These are phyloP conservation scores for Pythium dissotocum DNA, from an alignment of 352 stramenopile species.

Conservation along the genomic window DNA sequence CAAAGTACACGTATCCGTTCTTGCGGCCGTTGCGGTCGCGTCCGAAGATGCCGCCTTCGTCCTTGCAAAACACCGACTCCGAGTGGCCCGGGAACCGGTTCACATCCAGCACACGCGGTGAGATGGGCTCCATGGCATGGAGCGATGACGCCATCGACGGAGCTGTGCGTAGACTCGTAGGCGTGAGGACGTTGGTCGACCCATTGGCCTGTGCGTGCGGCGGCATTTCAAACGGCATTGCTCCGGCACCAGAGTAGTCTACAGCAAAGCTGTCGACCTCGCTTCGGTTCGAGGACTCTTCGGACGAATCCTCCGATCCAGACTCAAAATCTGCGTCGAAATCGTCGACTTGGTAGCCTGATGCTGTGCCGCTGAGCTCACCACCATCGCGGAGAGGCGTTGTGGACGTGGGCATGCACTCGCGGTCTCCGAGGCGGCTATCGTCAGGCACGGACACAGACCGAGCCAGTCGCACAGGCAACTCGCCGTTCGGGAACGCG, in stretches of 20 bases:
- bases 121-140: slow-evolving; percentile 37
- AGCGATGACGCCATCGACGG: slow-evolving; percentile 24
- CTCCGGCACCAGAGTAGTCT: background rate
- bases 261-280: slow-evolving; percentile 21
- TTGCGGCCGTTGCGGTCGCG: slow-evolving; percentile 57
- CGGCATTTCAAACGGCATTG: slow-evolving; percentile 8
- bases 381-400: background rate
- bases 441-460: slow-evolving; percentile 32
- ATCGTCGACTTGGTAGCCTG: slow-evolving; percentile 14
- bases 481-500: slow-evolving; percentile 20
- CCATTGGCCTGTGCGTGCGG: slow-evolving; percentile 13
- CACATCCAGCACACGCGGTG: slow-evolving; percentile 53
- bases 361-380: slow-evolving; percentile 6
- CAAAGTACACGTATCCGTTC: slow-evolving; percentile 89
- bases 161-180: slow-evolving; percentile 15
- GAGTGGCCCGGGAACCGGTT: slow-evolving; percentile 42
- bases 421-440: slow-evolving; percentile 6
- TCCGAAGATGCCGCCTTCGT: slow-evolving; percentile 73
- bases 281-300: slow-evolving; percentile 12
- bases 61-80: slow-evolving; percentile 73
- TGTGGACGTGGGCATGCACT: slow-evolving; percentile 19
- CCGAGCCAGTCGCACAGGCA: slow-evolving; percentile 29
- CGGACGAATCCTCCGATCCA: slow-evolving; percentile 12
- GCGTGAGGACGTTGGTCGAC: slow-evolving; percentile 16
- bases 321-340: slow-evolving; percentile 15